Base-by-base conservation (phyloP, 148 eudicot genomes). In the Cornus controversa region DNA sequence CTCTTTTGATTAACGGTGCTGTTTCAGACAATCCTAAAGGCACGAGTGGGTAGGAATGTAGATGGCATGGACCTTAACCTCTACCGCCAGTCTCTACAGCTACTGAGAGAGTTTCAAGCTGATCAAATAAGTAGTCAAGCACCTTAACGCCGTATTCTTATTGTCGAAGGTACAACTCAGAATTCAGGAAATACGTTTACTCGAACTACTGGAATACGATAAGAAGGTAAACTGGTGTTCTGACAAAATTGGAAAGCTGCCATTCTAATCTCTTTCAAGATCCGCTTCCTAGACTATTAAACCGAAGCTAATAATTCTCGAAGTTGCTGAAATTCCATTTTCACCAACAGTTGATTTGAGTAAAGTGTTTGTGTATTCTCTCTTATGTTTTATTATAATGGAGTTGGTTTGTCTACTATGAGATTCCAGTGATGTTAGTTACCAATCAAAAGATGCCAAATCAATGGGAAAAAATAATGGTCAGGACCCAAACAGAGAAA, bases 11-110 rank as follows among this genome's bases (percentile, higher is more conserved):
- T 24, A 29, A n/a, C 20, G 26, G 18, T 34, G 58, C 36, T 76
- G 15, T 80, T 81, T 20, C 88, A 95, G 99, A 93, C 86, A 25
- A 76, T 88, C 57, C 73, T 96, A 80, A 90, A 84, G 86, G 98
- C 98, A 70, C 82, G 99, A 80, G 93, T 96, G 15, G 98, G 98
- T 45, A 90, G 99, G 75, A 96, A 90, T 80, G 97, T 96, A 6
- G 94, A 93, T 84, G 99, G 99, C 63, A 86, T 96, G 73, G 98
- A 96, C 85, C 91, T 96, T 72, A 86, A 87, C 79, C 93, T 96
- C 72, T 96, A 96, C 78, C 87, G 84, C 26, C 92, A 91, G 80
- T 84, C 99, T 24, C 74, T 93, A 60, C 81, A 78, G 86, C 97
- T 93, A 20, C 77, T 96, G 86, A 90, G 82, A 84, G 83, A 91